Evolutionary conservation across 2,329 filamentous ascomycete genomes (phyloP), one percentile per base, ranked within the genome.

Genomic region (Scedosporium apiospermum): DNA sequence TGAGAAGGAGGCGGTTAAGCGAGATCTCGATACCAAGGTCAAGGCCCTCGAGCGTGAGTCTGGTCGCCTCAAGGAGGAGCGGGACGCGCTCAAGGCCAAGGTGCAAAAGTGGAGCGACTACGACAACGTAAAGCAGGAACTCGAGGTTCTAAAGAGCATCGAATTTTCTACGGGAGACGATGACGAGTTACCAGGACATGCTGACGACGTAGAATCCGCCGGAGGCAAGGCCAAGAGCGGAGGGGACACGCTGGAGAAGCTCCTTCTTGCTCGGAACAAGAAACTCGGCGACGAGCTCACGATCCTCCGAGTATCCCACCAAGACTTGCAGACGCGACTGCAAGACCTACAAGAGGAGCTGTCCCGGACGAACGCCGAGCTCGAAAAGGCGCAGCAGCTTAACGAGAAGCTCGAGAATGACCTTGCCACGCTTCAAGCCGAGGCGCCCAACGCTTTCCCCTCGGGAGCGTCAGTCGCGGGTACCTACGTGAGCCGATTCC

Each of bases 131-230:
- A 97, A 95, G 76, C 90, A 96, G 66, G 96, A 99, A 74, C 82
- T 99, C 3, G 93, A 98, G 70, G 93, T 98, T 65, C 84, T 99
- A 65, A 96, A 96, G 83, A 96, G 93, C 67, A 97, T 99, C 68
- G 95, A 99, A 72, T 96, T 99, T 69, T 90, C 93, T 1, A 93
- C 91, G 0, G 93, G 91, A 6, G 90, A 93, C 65, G 92, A 96
- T 64, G 90, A 93, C 57, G 87, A 89, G 1, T n/a, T n/a, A 27
- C 46, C 51, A 18, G 77, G 80, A 7, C 71, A 75, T 34, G 79
- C 78, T 16, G 77, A 77, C 46, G 67, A 64, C 12, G 30, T 9
- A 9, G 64, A 65, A 18, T 27, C 53, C 6, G 67, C 58, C 62
- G 65, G 38, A 46, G 69, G 71, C 23, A 71, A 79, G 12, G 71